Evolutionary conservation across 1,139 yeast species (phyloP), one percentile per base, ranked within the genome.

Genomic region (Pichia sp.): DNA sequence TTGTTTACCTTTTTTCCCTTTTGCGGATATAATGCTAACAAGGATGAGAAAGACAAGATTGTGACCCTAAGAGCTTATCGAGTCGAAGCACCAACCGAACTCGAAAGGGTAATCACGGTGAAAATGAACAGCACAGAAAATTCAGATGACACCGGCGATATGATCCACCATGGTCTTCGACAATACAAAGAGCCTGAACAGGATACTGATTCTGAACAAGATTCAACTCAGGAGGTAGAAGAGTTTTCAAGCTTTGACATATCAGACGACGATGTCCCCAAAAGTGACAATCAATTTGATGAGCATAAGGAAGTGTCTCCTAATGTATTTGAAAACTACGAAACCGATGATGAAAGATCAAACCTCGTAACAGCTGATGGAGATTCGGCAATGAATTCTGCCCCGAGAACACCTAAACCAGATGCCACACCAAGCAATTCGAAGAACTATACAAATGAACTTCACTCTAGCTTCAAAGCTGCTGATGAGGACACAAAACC

Each of bases 201-300:
- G n/a, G 41, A 36, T 36, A 36, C 16, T 11, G 41, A 36, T 36
- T 36, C 41, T n/a, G 41, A 36, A 15, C 41, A n/a, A 15, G 41
- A 36, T 36, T 10, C 41, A n/a, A n/a, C 13, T n/a, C 43, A 52
- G 4, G 49, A 49, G n/a, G 45, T 56, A 13, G 63, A 60, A 32
- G 62, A 60, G 42, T 47, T 60, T 16, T 57, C 60, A 13, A 60
- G 63, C 31, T 60, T 59, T 49, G 57, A 59, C 29, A 55, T 60
- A 3, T 55, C 59, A 1, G 60, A 60, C 41, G 50, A 54, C 40
- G 54, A 50, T 4, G n/a, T 15, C 34, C 16, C 26, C 15, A 7
- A 31, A 8, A 30, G 11, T 19, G 30, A 8, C 15, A 19, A 26
- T 32, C 15, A 32, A 10, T 23, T 31, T 23, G 48, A 36, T 36